A percentile compares a stretch with the other conserved stretches of the same genome.
phyloP scores from a whole-genome alignment of 208 protist genomes.

The Crithidia bombi region DNA sequence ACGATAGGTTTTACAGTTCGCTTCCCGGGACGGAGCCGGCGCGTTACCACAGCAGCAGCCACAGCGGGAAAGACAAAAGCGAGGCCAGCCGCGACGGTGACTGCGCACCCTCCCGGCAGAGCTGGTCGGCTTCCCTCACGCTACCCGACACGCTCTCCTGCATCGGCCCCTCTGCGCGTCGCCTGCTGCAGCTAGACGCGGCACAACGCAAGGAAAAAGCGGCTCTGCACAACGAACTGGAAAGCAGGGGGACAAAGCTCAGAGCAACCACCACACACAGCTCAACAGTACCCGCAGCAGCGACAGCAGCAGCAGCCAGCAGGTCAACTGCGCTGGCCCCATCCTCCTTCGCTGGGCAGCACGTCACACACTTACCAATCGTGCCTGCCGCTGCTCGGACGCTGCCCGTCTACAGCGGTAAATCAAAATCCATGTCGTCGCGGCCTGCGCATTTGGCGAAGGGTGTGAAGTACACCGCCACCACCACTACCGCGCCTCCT shows the following conservation, averaged over 20 bases:
- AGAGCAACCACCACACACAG: too few species aligned
- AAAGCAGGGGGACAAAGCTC: not conserved
- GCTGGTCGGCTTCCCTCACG: slow-evolving; percentile 12
- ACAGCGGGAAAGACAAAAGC: not conserved
- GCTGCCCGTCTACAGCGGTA: not conserved
- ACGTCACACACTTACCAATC: not conserved
- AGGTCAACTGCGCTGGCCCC: not conserved
- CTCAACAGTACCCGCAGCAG: not conserved
- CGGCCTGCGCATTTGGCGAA: not conserved
- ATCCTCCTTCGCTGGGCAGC: not conserved
- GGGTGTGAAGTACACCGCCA: not conserved
- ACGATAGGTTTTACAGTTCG: slow-evolving; percentile 30
- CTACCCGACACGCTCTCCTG: slow-evolving; percentile 37
- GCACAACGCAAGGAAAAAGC: not conserved
- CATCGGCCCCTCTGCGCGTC: slow-evolving; percentile 59
- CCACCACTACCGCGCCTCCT: not conserved
- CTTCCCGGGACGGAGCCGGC: slow-evolving; percentile 15
- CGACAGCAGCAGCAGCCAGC: not conserved
- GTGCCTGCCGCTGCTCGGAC: slow-evolving; percentile 12
- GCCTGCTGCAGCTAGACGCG: slow-evolving; percentile 37
- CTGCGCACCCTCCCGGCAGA: not conserved
- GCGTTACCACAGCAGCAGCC: not conserved
- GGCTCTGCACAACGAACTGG: not conserved
- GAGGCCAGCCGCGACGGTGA: not conserved
- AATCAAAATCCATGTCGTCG: not conserved